Evolutionary conservation across 768 basidiomycete genomes (phyloP), one percentile per base, ranked within the genome.

Genomic region (Hemileccinum rubropunctum): DNA sequence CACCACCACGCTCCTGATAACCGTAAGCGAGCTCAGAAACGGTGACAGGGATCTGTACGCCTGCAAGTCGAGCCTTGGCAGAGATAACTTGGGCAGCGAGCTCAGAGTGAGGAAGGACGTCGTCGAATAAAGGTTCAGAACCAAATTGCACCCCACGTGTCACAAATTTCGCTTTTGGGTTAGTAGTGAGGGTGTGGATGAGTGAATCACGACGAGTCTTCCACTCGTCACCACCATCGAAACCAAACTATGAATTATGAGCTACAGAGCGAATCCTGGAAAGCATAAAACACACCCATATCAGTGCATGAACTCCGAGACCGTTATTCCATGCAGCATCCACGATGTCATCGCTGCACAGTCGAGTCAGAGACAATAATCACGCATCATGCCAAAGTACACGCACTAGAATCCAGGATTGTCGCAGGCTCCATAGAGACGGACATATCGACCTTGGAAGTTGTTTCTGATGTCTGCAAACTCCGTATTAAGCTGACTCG

Each of bases 261-360:
- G 27, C 3, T 1, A 44, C 14, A 14, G 14, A 39, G 34, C 17
- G 10, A 3, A 45, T n/a, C 8, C 11, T 2, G 21, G 11, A 23
- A 32, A 18, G 42, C 13, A 33, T 13, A 23, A n/a, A 38, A 42
- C 76, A 57, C 58, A 85, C 85, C 86, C 85, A 88, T 52, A 89
- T 80, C 17, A 88, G 68, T 14, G 84, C 83, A 53, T 88, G 86
- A 6, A 89, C 82, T 39, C 87, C 86, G 23, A 88, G 64, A n/a
- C 77, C 73, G 30, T 79, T 80, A 21, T 70, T 65, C 84, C 84
- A 88, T 7, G 86, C 86, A 20, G 86, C 86, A 35, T 82, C 74
- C 18, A 88, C 73, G 36, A 87, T 64, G 52, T 86, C 75, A 58
- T 88, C 76, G 50, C 78, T 77, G 48, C 11, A 35, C 13, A 15